Base-by-base conservation (phyloP, 768 basidiomycete species). In the Melanogaster broomeanus region DNA sequence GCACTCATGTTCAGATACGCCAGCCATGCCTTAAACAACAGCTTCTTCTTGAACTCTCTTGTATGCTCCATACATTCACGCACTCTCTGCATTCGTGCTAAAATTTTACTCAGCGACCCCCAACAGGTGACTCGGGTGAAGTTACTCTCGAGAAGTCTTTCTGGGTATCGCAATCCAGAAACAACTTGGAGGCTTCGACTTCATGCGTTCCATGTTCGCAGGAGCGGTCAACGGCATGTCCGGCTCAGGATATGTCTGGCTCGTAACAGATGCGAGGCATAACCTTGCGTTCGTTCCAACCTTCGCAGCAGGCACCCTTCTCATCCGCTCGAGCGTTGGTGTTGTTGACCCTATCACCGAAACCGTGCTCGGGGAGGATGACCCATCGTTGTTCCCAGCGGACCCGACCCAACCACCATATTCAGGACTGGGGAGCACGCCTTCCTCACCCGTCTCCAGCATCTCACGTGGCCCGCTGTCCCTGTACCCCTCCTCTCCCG, bases 21-120 rank as follows among this genome's bases (percentile, higher is more conserved):
- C 4, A 88, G 88, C 56, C 81, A 92, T 42, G 91, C 96, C 6
- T 74, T 98, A 55, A 99, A 98, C 74, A 98, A 97, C 69, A 85
- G 85, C 60, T 98, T 92, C 80, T 98, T 98, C 78, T 79, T 99
- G 25, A 81, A 90, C 58, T 78, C 77, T 51, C 77, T 99, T 34
- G 96, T 98, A 67, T 45, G 93, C 78, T 25, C 35, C 22, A 19
- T 22, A 44, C 45, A 33, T 15, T 6, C 16, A 21, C 3, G 15
- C 33, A 12, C 49, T 8, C 28, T 30, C 28, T 28, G 18, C 37
- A 25, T 30, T n/a, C 38, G n/a, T 40, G 24, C 47, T 52, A 47
- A 55, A 24, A 15, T 9, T n/a, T 15, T 40, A 21, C 18, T 16
- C 39, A 75, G 74, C 67, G 62, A 51, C 71, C 73, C 11, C 74